phyloP scores from a whole-genome alignment of 2,329 filamentous ascomycete species.

The Epichloe amarillans region DNA sequence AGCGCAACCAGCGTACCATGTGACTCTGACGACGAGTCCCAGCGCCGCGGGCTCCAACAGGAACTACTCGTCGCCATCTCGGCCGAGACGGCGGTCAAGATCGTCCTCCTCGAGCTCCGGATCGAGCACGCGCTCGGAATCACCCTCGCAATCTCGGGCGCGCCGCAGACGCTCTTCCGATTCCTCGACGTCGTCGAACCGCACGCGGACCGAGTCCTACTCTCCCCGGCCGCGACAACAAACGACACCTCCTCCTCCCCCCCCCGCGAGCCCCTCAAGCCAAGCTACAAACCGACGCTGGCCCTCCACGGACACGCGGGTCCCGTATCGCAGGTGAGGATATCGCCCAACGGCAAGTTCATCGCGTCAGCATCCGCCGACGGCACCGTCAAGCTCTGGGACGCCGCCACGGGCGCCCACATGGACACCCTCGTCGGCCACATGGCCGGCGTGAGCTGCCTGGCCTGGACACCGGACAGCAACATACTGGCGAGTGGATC shows the following conservation, averaged over 20 bases:
- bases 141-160: slow-evolving; percentile 19
- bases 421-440: slow-evolving; percentile 88
- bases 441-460: slow-evolving; percentile 78
- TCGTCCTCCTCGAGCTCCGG: slow-evolving; percentile 22
- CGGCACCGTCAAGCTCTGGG: slow-evolving; percentile 84
- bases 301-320: slow-evolving; percentile 65
- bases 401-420: slow-evolving; percentile 61
- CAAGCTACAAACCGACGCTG: slow-evolving; percentile 58
- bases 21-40: slow-evolving; percentile 8
- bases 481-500: slow-evolving; percentile 79
- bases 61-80: slow-evolving; percentile 15
- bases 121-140: slow-evolving; percentile 26
- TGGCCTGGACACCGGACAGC: slow-evolving; percentile 90
- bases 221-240: slow-evolving; percentile 11
- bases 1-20: neutral
- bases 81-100: slow-evolving; percentile 18
- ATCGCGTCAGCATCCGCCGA: slow-evolving; percentile 87
- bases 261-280: slow-evolving; percentile 36
- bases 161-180: slow-evolving; percentile 16
- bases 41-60: slow-evolving; percentile 12
- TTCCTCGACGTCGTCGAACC: slow-evolving; percentile 18
- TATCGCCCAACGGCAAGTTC: slow-evolving; percentile 81
- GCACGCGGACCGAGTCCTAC: slow-evolving; percentile 12
- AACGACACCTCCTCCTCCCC: slow-evolving; percentile 24
- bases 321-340: slow-evolving; percentile 72